Evolutionary conservation across 2,329 filamentous ascomycete species (phyloP).

Genomic region (Peltaster fructicola): DNA sequence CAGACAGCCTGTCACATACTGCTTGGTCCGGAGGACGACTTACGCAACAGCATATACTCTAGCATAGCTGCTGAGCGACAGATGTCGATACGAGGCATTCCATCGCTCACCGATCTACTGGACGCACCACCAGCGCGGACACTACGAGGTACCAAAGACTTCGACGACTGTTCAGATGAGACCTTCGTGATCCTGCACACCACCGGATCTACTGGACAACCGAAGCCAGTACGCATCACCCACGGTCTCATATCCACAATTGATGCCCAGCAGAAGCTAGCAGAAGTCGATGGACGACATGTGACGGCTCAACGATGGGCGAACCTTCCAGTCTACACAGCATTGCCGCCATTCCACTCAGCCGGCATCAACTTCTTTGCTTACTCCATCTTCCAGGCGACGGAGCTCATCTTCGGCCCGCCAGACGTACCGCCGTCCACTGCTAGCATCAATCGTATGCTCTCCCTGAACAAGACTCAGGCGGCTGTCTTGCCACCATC

Average conservation of each 20-base stretch:
- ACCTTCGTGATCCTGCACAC: conserved; percentile 8
- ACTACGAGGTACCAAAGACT: not conserved
- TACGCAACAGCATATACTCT: not conserved
- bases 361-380: conserved; percentile 7
- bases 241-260: conserved; percentile 3
- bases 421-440: conserved; percentile 4
- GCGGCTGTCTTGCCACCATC: conserved; percentile 6
- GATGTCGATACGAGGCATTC: not conserved
- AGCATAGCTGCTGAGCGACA: not conserved
- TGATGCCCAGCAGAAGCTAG: conserved; percentile 4
- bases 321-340: conserved; percentile 3
- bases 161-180: not conserved
- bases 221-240: conserved; percentile 5
- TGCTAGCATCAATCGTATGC: conserved; percentile 2
- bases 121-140: too few species aligned
- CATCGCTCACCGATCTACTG: not conserved
- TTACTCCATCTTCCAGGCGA: conserved; percentile 6
- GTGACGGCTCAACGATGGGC: conserved; percentile 4
- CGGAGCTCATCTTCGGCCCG: conserved; percentile 5
- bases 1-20: conserved; percentile 3
- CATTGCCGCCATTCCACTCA: conserved; percentile 6
- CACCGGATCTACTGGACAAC: conserved; percentile 8
- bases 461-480: conserved; percentile 3
- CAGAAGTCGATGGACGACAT: conserved; percentile 3
- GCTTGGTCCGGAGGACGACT: conserved; percentile 1